Base-by-base conservation (phyloP, 1,284 basidiomycete genomes). In the Ceratobasidium sp. region DNA sequence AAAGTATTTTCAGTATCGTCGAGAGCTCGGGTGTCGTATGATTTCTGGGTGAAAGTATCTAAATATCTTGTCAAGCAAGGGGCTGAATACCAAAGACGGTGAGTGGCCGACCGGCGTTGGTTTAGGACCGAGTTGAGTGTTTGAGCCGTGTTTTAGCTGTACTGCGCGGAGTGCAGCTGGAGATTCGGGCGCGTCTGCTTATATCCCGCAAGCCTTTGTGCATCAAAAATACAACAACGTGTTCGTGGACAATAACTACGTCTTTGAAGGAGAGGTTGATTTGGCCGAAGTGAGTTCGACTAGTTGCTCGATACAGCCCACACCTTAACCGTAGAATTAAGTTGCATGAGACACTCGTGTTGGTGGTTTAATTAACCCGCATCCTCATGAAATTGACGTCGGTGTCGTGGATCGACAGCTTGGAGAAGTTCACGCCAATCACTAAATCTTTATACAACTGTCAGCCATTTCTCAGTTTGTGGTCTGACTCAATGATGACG, bases 31-130 rank as follows among this genome's bases (percentile, higher is more conserved):
- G 58, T 62, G 2, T n/a, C 27, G 22, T 72, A 72, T 51, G 69
- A 72, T 31, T 72, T 72, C 46, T 72, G 69, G 69, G 46, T 61
- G 9, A 72, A 72, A 49, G 69, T 72, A 2, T 62, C 69, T n/a
- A 61, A 49, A 37, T 61, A 62, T 27, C 48, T 72, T 16, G n/a
- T 37, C 14, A 48, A 34, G 22, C 19, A 34, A 19, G 69, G 69
- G 1, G 9, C 58, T 19, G 69, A 72, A 31, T 72, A 72, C 46
- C 69, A 46, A 39, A 51, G 13, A 3, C 69, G 69, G 69, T 72
- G 14, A 27, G 69, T n/a, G 4, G 11, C 13, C 2, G 29, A 19
- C 48, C 27, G 11, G 31, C 27, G 34, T 58, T 14, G 19, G 16
- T n/a, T 31, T 2, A 8, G 16, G 11, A 31, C 54, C 19, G 24